Evolutionary conservation across 1,284 basidiomycete genomes (phyloP).

Genomic region (Apiotrichum veenhuisii): DNA sequence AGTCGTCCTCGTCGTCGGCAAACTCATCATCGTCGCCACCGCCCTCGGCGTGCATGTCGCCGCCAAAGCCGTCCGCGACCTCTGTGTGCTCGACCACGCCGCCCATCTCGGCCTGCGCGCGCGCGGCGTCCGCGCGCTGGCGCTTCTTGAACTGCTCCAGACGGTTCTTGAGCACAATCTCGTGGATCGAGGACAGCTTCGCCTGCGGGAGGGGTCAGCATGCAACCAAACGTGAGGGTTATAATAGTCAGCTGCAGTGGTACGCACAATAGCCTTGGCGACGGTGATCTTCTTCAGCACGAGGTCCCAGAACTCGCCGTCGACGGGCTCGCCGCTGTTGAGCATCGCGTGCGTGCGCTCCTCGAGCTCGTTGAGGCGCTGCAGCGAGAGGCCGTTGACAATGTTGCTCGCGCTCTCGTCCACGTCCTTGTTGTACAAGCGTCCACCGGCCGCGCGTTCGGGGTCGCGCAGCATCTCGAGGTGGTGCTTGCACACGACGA

Average conservation of each 20-base stretch:
- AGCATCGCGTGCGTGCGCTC: constrained; percentile 83
- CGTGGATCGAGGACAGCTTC: constrained; percentile 85
- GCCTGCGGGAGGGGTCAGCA: constrained; percentile 56
- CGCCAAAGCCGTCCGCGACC: constrained; percentile 39
- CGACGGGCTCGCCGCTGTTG: constrained; percentile 84
- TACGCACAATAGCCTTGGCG: constrained; percentile 90
- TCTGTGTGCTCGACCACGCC: constrained; percentile 58
- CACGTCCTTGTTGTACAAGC: constrained; percentile 37
- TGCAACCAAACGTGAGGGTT: too few relatives aligned
- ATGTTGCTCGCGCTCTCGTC: constrained; percentile 38
- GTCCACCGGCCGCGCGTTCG: constrained; percentile 42
- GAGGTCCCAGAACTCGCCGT: constrained; percentile 97
- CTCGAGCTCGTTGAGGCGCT: constrained; percentile 78
- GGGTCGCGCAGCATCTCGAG: constrained; percentile 68
- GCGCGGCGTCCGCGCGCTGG: constrained; percentile 89
- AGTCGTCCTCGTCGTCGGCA: constrained; percentile 44
- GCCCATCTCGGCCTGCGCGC: constrained; percentile 85
- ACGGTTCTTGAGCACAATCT: constrained; percentile 91
- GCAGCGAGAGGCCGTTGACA: constrained; percentile 57
- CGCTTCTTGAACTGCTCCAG: constrained; percentile 90
- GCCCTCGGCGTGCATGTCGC: constrained; percentile 51
- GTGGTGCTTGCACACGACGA: constrained; percentile 90
- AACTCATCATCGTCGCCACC: constrained; percentile 55
- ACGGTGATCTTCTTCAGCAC: constrained; percentile 89
- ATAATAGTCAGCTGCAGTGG: too few relatives aligned